A percentile compares a stretch with the other conserved stretches of the same genome.
Conservation (phyloP, 768 basidiomycete genomes). For the Russula griseocarnosa region DNA sequence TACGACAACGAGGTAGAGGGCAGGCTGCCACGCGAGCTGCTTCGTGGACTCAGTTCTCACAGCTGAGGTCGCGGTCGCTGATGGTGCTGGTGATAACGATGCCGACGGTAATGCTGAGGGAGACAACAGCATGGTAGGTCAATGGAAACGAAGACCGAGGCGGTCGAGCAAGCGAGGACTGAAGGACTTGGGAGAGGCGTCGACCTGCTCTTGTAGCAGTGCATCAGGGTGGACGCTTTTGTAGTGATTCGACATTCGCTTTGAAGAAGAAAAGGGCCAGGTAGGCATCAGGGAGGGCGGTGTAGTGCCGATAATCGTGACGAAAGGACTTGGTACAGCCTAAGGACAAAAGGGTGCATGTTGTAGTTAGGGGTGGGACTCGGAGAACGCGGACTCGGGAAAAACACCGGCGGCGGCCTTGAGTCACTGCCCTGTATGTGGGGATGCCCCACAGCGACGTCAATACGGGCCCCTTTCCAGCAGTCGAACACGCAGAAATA, state of each 20-base stretch:
- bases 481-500: not conserved
- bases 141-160: not conserved
- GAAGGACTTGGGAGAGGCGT: not conserved
- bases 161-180: not conserved
- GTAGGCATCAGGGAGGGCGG: not conserved
- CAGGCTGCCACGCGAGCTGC: conserved; percentile 10
- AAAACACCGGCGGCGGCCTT: not conserved
- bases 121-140: not conserved
- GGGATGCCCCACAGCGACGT: not conserved
- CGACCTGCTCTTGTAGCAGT: not conserved
- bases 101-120: not conserved
- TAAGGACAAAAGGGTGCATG: not conserved
- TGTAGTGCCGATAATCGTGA: not conserved
- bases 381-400: not conserved
- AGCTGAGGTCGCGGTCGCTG: not conserved
- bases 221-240: not conserved
- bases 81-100: not conserved
- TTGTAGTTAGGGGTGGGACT: not conserved
- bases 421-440: not conserved
- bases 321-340: not conserved
- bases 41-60: not conserved
- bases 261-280: not conserved
- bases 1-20: conserved; percentile 15
- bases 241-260: conserved; percentile 1
- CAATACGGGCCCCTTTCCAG: not conserved